A percentile compares a stretch with the other conserved stretches of the same genome.
These are phyloP conservation scores for Microbotryum silenes-acaulis DNA, from an alignment of 1,284 basidiomycete species.

Conservation along the genomic window DNA sequence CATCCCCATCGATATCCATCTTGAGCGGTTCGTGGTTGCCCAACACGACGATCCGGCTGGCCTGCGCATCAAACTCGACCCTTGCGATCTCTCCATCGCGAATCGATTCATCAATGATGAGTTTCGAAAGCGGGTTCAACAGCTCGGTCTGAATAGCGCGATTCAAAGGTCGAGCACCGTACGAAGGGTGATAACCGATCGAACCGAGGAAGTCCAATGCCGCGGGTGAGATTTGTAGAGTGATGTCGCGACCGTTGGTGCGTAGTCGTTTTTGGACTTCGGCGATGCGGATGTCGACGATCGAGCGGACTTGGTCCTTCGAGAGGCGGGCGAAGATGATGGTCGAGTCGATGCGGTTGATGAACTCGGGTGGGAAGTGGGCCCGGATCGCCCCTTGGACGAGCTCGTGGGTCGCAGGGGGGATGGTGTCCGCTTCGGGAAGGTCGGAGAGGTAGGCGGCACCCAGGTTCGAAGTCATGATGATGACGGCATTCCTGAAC, in stretches of 20 bases:
- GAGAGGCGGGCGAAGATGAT: slow-evolving; percentile 50
- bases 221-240: slow-evolving; percentile 62
- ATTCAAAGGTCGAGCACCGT: slow-evolving; percentile 87
- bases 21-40: slow-evolving; percentile 71
- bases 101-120: slow-evolving; percentile 65
- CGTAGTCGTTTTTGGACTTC: slow-evolving; percentile 66
- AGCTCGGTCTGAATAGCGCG: slow-evolving; percentile 87
- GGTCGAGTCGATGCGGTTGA: slow-evolving; percentile 49
- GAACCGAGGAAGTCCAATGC: slow-evolving; percentile 77
- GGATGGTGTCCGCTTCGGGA: slow-evolving; percentile 41
- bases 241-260: slow-evolving; percentile 66
- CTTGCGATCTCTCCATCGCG: slow-evolving; percentile 70
- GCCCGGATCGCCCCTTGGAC: slow-evolving; percentile 48
- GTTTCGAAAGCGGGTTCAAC: slow-evolving; percentile 80
- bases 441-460: slow-evolving; percentile 49
- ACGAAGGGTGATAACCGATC: slow-evolving; percentile 64
- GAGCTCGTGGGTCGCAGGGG: slow-evolving; percentile 40
- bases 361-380: slow-evolving; percentile 52
- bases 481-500: slow-evolving; percentile 42
- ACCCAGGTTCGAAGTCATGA: slow-evolving; percentile 52
- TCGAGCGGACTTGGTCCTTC: slow-evolving; percentile 46
- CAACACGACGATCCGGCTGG: slow-evolving; percentile 68
- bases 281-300: slow-evolving; percentile 48
- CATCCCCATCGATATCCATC: slow-evolving; percentile 56
- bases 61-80: slow-evolving; percentile 72